These are phyloP conservation scores for Evernia prunastri DNA, from an alignment of 495 filamentous ascomycete species.

Conservation along the genomic window DNA sequence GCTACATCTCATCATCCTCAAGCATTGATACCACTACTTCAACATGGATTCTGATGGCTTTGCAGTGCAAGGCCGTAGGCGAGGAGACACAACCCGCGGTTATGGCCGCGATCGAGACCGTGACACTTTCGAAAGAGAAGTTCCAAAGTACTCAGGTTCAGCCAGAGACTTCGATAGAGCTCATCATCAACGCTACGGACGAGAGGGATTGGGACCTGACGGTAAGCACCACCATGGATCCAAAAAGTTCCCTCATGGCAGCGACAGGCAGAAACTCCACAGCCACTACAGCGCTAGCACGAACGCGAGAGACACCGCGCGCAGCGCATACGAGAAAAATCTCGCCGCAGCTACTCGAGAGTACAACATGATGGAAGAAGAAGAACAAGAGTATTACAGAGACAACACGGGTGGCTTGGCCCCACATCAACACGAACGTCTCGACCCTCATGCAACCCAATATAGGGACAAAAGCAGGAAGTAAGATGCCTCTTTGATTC, in stretches of 20 bases:
- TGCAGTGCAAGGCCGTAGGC: not conserved
- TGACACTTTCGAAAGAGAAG: not conserved
- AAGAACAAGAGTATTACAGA: not conserved
- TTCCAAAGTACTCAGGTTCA: not conserved
- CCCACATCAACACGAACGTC: not conserved
- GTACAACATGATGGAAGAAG: not conserved
- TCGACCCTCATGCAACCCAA: not conserved
- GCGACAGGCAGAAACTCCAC: not conserved
- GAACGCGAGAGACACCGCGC: not conserved
- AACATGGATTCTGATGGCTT: not conserved
- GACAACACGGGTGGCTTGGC: not conserved
- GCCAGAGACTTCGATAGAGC: not conserved
- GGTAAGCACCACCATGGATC: not conserved
- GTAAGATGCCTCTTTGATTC: not conserved
- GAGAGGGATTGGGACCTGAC: not conserved
- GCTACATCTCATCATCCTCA: not conserved
- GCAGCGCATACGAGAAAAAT: not conserved
- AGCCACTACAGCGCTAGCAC: not conserved
- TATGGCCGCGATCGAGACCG: not conserved
- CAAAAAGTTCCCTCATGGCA: not conserved
- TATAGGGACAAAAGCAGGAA: not conserved
- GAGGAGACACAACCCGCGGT: not conserved
- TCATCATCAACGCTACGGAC: not conserved
- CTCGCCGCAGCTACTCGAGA: not conserved
- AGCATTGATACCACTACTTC: not conserved